Evolutionary conservation across 2,329 filamentous ascomycete genomes (phyloP), one percentile per base, ranked within the genome.

Genomic region (Endothia cerciana): DNA sequence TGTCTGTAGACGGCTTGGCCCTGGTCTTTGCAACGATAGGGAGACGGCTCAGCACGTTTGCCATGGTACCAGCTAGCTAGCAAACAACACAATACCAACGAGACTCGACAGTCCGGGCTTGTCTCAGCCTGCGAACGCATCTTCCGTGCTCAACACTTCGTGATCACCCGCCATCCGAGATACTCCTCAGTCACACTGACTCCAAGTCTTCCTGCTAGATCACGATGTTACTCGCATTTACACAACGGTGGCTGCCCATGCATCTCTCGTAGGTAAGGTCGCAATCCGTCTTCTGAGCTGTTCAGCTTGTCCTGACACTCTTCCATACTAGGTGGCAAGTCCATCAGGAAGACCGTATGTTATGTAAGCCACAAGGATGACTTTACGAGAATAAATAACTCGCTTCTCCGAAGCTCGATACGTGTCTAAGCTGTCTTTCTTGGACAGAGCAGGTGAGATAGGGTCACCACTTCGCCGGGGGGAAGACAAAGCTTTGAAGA

Each of bases 11-110:
- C n/a, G 13, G 19, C 40, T 36, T 28, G 25, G 11, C 45, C 15
- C n/a, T n/a, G 56, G 56, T 64, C 66, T 62, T 53, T 36, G 66
- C 60, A 68, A 59, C 61, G 22, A 63, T 66, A 60, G 66, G 60
- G 61, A 61, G 64, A 38, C 13, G 41, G 19, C 53, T 58, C 40
- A 58, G 19, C 1, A 22, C 22, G n/a, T 57, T 25, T 22, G 41
- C 53, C 5, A 53, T 30, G 30, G 40, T 57, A 17, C 41, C 43
- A 36, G 40, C 19, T 58, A 63, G 61, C 30, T 57, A 57, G 41
- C 61, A 40, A 51, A 57, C 53, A 56, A 15, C 58, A 47, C 41
- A 61, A 61, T 61, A 28, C 28, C 22, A 60, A 36, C 19, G 30
- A 61, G 53, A 49, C 51, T 63, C 40, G 61, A 63, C 61, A 63